phyloP scores from a whole-genome alignment of 2,329 filamentous ascomycete species.

The Claviceps pusilla region DNA sequence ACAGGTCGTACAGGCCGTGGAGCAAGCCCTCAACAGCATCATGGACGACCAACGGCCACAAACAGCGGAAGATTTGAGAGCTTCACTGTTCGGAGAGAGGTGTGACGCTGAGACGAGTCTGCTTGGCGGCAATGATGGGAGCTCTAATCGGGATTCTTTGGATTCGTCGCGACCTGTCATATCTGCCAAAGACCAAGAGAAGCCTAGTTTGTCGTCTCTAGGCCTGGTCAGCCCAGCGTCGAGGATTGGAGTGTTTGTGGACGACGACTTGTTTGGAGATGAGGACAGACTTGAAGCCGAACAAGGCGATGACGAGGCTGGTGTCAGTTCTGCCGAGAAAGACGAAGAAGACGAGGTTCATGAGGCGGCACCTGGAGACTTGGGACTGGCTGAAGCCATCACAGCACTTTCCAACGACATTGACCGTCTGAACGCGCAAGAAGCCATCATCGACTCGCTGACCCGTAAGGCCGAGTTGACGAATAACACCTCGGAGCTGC shows the following conservation, averaged over 20 bases:
- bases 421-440: constrained; percentile 72
- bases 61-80: constrained; percentile 47
- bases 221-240: constrained; percentile 79
- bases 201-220: constrained; percentile 78
- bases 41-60: constrained; percentile 62
- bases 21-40: constrained; percentile 81
- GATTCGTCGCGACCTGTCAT: constrained; percentile 28
- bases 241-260: constrained; percentile 80
- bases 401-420: constrained; percentile 78
- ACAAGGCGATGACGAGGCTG: constrained; percentile 56
- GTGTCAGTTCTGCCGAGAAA: constrained; percentile 34
- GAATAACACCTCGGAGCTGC: constrained; percentile 85
- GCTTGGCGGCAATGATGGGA: constrained; percentile 39
- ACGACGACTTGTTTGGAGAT: constrained; percentile 85
- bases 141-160: constrained; percentile 46
- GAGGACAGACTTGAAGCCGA: constrained; percentile 76
- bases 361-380: constrained; percentile 84
- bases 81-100: constrained; percentile 43
- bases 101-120: constrained; percentile 30
- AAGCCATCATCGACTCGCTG: constrained; percentile 79
- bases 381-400: constrained; percentile 87
- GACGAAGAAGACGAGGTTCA: constrained; percentile 71
- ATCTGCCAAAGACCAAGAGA: constrained; percentile 37
- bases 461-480: constrained; percentile 91
- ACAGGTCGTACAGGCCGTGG: constrained; percentile 80